Percentiles rank a stretch among this genome's conserved stretches.
Conservation (phyloP, 2,329 filamentous ascomycete genomes). For the Fusarium setosum region DNA sequence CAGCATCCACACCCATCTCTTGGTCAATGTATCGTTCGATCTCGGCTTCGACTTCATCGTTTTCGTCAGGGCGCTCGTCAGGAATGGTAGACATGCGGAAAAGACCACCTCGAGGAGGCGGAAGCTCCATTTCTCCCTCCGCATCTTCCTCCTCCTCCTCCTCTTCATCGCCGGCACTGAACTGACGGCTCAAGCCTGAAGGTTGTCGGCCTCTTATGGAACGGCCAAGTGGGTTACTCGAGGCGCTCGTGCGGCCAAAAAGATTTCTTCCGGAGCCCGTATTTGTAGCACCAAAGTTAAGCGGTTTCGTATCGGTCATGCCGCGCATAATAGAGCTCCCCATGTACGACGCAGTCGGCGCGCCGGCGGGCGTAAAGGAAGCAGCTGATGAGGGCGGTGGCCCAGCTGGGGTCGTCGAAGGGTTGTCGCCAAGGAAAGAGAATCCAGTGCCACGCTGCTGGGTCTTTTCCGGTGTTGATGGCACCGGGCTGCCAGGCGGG, state of each 20-base stretch:
- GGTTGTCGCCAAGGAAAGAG: constrained; percentile 56
- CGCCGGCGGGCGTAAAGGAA: constrained; percentile 67
- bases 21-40: constrained; percentile 51
- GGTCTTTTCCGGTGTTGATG: constrained; percentile 61
- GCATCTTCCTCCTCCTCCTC: constrained; percentile 40
- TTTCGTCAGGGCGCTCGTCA: constrained; percentile 35
- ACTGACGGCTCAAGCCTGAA: constrained; percentile 62
- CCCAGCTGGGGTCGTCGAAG: constrained; percentile 65
- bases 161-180: constrained; percentile 48
- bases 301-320: constrained; percentile 52
- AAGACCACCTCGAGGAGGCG: constrained; percentile 46
- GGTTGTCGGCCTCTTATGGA: constrained; percentile 59
- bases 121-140: constrained; percentile 50
- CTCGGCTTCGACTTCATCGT: constrained; percentile 48
- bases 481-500: constrained; percentile 55
- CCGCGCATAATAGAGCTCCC: constrained; percentile 65
- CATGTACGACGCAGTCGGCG: constrained; percentile 65
- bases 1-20: constrained; percentile 53
- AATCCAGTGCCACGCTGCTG: constrained; percentile 47
- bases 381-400: constrained; percentile 63
- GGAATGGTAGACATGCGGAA: constrained; percentile 44
- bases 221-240: constrained; percentile 59
- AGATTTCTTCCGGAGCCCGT: constrained; percentile 48
- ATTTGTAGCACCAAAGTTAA: constrained; percentile 50
- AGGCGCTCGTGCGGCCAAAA: constrained; percentile 51